These are phyloP conservation scores for Shiraia bambusicola DNA, from an alignment of 2,329 filamentous ascomycete genomes.

Conservation along the genomic window DNA sequence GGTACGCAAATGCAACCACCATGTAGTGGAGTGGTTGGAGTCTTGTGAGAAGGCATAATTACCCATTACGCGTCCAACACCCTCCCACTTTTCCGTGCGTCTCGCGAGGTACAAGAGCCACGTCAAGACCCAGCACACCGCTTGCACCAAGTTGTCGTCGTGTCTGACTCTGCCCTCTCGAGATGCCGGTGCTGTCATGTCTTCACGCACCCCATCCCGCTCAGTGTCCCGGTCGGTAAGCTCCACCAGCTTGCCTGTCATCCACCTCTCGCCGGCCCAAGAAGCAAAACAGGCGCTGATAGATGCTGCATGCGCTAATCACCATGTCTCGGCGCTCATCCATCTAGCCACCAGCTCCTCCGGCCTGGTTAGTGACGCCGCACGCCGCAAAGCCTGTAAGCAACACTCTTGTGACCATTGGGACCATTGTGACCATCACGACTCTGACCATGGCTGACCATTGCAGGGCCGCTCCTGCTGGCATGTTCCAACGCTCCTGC, in stretches of 20 bases:
- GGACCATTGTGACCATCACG: no score
- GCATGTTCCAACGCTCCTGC: constrained; percentile 33
- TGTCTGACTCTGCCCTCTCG: constrained; percentile 8
- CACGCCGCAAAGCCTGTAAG: constrained; percentile 79
- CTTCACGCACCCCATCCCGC: constrained; percentile 25
- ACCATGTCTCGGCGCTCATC: constrained; percentile 45
- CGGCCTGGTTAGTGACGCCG: constrained; percentile 51
- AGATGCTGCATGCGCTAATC: constrained; percentile 44
- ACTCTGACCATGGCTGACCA: constrained; percentile 19
- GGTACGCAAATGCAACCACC: no score
- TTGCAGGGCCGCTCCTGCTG: constrained; percentile 62
- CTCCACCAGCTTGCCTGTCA: constrained; percentile 24
- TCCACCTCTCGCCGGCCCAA: constrained; percentile 23
- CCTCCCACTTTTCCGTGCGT: constrained; percentile 2
- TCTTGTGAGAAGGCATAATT: no score
- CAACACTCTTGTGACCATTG: no score
- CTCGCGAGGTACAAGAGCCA: constrained; percentile 2
- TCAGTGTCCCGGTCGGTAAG: constrained; percentile 33
- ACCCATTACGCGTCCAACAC: neutral
- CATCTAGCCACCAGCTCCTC: constrained; percentile 46
- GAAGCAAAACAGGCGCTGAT: constrained; percentile 39
- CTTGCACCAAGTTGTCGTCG: constrained; percentile 1
- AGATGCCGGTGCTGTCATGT: constrained; percentile 29
- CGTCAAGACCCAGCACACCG: constrained; percentile 3
- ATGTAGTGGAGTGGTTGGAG: no score